Evolutionary conservation across 108 stramenopile species (phyloP), one percentile per base, ranked within the genome.

Genomic region (Seminavis robusta): DNA sequence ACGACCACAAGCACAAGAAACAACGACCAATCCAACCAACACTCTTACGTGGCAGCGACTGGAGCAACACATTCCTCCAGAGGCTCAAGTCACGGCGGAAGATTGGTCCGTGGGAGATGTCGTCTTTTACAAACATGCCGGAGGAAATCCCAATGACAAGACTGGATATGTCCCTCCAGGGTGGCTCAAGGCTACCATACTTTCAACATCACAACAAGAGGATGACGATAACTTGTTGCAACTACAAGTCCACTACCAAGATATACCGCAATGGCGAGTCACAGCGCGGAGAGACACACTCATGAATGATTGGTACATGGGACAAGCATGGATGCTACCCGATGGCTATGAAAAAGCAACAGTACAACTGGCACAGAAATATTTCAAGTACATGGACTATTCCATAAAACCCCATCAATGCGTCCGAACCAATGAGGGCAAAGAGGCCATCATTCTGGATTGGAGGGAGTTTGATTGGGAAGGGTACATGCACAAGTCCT

Each of bases 401-500:
- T 66, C 65, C n/a, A n/a, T n/a, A n/a, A n/a, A n/a, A n/a, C n/a
- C n/a, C n/a, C n/a, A n/a, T n/a, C n/a, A n/a, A n/a, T n/a, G n/a
- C n/a, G n/a, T n/a, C n/a, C n/a, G n/a, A n/a, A n/a, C n/a, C n/a
- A n/a, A n/a, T n/a, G n/a, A n/a, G n/a, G n/a, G n/a, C n/a, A n/a
- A 45, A 17, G 25, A 47, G 3, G 65, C 54, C 4, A 20, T 21
- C 21, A 31, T 66, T 2, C 1, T 57, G 9, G 65, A 66, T 16
- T 66, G 65, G 65, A 38, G 47, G 9, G 33, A 56, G 3, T 66
- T 66, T 26, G 41, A 56, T 40, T 66, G 65, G 65, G 44, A 64
- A 20, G n/a, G 13, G 16, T 45, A 33, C 16, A 17, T 64, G 15
- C n/a, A n/a, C n/a, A n/a, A n/a, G n/a, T n/a, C n/a, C n/a, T n/a